phyloP scores from a whole-genome alignment of 2,329 filamentous ascomycete genomes.

The Cercospora nicotianae region DNA sequence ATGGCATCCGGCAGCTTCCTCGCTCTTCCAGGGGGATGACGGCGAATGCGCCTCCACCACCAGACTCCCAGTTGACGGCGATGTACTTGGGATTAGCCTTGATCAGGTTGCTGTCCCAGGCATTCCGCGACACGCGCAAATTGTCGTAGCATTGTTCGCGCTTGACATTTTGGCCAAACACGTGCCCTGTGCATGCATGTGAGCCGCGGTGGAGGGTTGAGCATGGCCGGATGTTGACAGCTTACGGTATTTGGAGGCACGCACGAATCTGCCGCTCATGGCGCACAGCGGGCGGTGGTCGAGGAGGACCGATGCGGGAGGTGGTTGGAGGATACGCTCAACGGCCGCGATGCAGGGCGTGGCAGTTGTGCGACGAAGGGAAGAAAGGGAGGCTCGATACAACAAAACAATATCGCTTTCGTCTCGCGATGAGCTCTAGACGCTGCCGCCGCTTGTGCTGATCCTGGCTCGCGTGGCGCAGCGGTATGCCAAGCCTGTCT shows the following conservation, averaged over 20 bases:
- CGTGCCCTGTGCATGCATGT: constrained; percentile 68
- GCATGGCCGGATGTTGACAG: constrained; percentile 20
- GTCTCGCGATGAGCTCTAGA: background rate
- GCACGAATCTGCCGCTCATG: constrained; percentile 72
- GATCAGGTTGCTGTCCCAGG: constrained; percentile 97
- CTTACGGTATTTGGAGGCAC: constrained; percentile 72
- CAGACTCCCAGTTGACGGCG: constrained; percentile 97
- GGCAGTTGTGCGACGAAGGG: background rate
- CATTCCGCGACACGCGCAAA: constrained; percentile 93
- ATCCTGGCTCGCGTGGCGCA: constrained; percentile 3
- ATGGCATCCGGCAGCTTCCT: constrained; percentile 87
- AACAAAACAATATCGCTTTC: background rate
- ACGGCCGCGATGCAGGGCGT: background rate
- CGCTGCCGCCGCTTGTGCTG: background rate
- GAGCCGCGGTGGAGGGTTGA: constrained; percentile 12
- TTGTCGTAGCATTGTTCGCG: constrained; percentile 99
- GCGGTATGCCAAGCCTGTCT: background rate
- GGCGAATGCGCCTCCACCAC: constrained; percentile 93
- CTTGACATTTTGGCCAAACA: constrained; percentile 92
- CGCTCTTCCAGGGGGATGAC: constrained; percentile 88
- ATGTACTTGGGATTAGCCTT: constrained; percentile 97
- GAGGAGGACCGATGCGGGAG: background rate
- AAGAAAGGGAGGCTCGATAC: background rate
- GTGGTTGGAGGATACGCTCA: background rate
- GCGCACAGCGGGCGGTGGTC: constrained; percentile 5